Percentiles rank a stretch among this genome's conserved stretches.
Conservation (phyloP, 495 filamentous ascomycete species). For the Hypoxylon lenormandii region DNA sequence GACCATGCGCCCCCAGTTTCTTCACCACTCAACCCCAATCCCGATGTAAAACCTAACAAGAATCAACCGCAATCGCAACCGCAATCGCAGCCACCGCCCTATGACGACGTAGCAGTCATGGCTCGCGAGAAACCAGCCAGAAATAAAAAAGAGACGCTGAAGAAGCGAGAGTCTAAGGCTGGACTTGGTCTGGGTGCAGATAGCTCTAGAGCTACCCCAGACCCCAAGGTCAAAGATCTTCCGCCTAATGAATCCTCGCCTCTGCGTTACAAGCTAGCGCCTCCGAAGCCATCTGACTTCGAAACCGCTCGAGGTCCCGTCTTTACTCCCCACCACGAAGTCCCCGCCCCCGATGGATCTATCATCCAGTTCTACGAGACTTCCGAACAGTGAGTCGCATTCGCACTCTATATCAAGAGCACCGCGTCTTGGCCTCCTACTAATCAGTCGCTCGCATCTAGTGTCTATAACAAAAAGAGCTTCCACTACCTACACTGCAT, state of each 20-base stretch:
- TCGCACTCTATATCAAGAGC: constrained; percentile 51
- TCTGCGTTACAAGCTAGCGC: constrained; percentile 68
- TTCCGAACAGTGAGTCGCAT: constrained; percentile 71
- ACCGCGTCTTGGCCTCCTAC: constrained; percentile 50
- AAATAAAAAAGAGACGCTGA: constrained; percentile 76
- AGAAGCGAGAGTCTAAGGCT: constrained; percentile 80
- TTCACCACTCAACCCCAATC: constrained; percentile 73
- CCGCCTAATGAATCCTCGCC: constrained; percentile 59
- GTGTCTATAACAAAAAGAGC: constrained; percentile 88
- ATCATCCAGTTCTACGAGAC: constrained; percentile 70
- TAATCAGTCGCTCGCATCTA: constrained; percentile 53
- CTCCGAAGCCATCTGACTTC: constrained; percentile 69
- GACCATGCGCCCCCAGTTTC: constrained; percentile 69
- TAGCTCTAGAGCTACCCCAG: constrained; percentile 66
- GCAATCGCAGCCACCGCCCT: constrained; percentile 2
- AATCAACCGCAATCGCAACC: constrained; percentile 50
- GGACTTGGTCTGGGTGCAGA: constrained; percentile 56
- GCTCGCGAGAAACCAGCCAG: constrained; percentile 61
- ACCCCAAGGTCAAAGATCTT: constrained; percentile 67
- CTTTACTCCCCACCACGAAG: constrained; percentile 64
- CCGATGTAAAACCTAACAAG: constrained; percentile 49
- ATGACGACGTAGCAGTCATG: constrained; percentile 55
- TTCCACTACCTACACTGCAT: constrained; percentile 93
- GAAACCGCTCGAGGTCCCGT: constrained; percentile 68
- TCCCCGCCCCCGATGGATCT: constrained; percentile 57